Conservation (phyloP, 164 flowering plant genomes). For the Vitis vinifera region DNA sequence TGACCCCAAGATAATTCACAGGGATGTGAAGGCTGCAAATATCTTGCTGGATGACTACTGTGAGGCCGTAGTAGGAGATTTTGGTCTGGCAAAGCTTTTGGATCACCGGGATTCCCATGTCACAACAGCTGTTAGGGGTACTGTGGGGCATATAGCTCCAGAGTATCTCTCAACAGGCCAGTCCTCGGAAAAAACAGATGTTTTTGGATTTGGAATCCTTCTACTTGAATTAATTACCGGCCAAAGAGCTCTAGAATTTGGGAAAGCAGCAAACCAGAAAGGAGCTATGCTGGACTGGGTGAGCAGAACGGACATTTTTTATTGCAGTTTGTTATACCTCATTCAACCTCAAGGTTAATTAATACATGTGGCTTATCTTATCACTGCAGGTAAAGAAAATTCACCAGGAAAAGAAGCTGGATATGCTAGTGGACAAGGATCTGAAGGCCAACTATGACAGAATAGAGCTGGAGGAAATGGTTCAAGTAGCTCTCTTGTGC, state of each 20-base stretch:
- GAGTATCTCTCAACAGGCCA: constrained; percentile 78
- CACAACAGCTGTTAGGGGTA: constrained; percentile 76
- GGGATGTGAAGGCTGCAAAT: constrained; percentile 84
- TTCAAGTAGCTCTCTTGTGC: constrained; percentile 64
- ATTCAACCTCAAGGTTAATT: no score
- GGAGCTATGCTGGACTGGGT: constrained; percentile 77
- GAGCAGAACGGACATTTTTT: constrained; percentile 16
- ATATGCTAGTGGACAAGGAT: constrained; percentile 65
- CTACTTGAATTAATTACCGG: constrained; percentile 70
- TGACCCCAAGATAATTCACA: constrained; percentile 77
- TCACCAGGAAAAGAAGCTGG: constrained; percentile 64
- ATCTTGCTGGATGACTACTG: constrained; percentile 68
- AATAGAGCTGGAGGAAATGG: constrained; percentile 69
- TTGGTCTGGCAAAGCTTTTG: constrained; percentile 68
- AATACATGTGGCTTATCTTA: neutral
- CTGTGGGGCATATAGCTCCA: constrained; percentile 76
- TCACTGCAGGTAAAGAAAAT: constrained; percentile 57
- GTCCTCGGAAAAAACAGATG: constrained; percentile 76
- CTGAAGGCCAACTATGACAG: constrained; percentile 49
- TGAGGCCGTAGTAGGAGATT: constrained; percentile 82
- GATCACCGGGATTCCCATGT: constrained; percentile 71
- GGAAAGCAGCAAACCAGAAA: constrained; percentile 65
- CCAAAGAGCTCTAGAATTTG: constrained; percentile 64
- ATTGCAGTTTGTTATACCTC: no score
- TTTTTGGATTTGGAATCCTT: constrained; percentile 74